These are phyloP conservation scores for Syncephalastrum monosporum DNA, from an alignment of 371 early-diverging fungal species.

Conservation along the genomic window DNA sequence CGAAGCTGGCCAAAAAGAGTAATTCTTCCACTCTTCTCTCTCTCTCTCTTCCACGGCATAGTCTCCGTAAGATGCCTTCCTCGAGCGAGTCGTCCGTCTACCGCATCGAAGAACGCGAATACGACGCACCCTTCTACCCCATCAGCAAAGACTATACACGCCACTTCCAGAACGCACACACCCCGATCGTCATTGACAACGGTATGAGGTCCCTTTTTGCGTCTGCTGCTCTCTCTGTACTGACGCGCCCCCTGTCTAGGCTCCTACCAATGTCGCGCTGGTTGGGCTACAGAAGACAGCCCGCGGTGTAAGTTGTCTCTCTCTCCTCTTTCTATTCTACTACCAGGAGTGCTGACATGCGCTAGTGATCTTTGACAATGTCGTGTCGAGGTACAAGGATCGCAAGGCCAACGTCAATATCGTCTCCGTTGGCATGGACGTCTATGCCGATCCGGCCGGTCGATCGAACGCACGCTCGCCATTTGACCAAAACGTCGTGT, in stretches of 20 bases:
- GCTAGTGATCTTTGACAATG: conserved; percentile 78
- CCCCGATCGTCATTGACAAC: conserved; percentile 67
- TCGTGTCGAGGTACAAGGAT: conserved; percentile 80
- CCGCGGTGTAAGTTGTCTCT: conserved; percentile 55
- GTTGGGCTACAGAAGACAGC: conserved; percentile 71
- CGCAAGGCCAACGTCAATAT: conserved; percentile 59
- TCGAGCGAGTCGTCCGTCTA: conserved; percentile 12
- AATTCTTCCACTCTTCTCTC: no score
- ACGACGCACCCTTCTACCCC: conserved; percentile 17
- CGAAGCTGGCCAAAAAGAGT: no score
- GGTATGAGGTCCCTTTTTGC: conserved; percentile 25
- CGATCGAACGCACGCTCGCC: conserved; percentile 69
- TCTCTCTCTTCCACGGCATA: no score
- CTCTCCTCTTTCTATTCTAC: no score
- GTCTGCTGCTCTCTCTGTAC: background rate
- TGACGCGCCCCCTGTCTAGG: conserved; percentile 41
- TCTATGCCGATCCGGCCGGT: conserved; percentile 67
- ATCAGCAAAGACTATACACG: conserved; percentile 15
- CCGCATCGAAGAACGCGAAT: conserved; percentile 21
- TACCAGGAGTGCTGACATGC: no score
- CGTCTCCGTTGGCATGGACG: conserved; percentile 76
- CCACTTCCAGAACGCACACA: conserved; percentile 15
- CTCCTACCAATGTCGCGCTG: conserved; percentile 76
- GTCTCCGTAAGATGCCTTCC: background rate
- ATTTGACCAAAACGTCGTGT: conserved; percentile 74